phyloP scores from a whole-genome alignment of 1,284 basidiomycete species.

The Xerocomus amazonicus region DNA sequence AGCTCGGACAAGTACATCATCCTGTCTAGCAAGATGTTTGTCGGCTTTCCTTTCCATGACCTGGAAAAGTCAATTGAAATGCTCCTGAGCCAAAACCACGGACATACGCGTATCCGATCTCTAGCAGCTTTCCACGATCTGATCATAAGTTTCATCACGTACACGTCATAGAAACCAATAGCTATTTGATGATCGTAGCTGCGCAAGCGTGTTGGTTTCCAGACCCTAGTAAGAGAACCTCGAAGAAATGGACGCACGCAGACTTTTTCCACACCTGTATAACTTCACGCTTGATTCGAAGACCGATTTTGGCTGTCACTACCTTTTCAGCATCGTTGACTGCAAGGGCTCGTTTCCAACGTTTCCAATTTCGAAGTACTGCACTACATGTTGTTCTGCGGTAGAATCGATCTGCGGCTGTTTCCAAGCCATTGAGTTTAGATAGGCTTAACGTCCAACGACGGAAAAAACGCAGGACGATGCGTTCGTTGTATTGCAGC shows the following conservation, averaged over 20 bases:
- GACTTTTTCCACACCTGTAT: constrained; percentile 55
- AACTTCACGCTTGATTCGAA: constrained; percentile 45
- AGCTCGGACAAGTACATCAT: constrained; percentile 60
- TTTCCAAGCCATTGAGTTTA: constrained; percentile 42
- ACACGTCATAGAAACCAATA: constrained; percentile 40
- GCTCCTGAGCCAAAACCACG: constrained; percentile 1
- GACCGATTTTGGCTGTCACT: constrained; percentile 41
- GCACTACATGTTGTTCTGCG: constrained; percentile 35
- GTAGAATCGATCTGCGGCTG: constrained; percentile 45
- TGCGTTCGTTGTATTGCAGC: constrained; percentile 43
- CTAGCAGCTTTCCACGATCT: constrained; percentile 54
- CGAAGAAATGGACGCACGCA: constrained; percentile 41
- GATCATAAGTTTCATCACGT: constrained; percentile 45
- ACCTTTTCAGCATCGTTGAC: constrained; percentile 43
- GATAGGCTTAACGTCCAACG: constrained; percentile 50
- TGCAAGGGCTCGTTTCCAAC: constrained; percentile 49
- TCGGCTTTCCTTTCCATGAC: constrained; percentile 50
- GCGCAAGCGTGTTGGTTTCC: constrained; percentile 11
- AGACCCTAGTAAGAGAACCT: constrained; percentile 3
- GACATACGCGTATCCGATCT: constrained; percentile 49
- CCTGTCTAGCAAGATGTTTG: constrained; percentile 58
- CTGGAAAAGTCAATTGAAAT: constrained; percentile 32
- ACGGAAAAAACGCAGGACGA: constrained; percentile 42
- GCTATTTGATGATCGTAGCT: constrained; percentile 47
- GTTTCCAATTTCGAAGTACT: constrained; percentile 45